Evolutionary conservation across 2,329 filamentous ascomycete species (phyloP).

Genomic region (Verticillium tricorpus): DNA sequence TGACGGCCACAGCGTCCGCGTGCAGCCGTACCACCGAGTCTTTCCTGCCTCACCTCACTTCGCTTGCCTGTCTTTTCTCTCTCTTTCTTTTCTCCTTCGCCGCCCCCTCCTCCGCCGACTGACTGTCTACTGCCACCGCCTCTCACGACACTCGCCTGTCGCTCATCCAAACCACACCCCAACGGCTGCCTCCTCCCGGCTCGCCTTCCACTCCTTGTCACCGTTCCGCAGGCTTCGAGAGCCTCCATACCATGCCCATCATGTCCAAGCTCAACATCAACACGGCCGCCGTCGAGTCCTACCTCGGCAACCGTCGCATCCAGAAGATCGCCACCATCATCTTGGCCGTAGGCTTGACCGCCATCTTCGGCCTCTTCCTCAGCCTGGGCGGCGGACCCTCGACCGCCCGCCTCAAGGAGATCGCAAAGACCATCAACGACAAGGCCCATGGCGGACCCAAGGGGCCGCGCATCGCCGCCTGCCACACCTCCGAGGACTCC

Average conservation of each 20-base stretch:
- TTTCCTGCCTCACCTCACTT: not conserved
- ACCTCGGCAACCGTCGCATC: not conserved
- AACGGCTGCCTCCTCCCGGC: not conserved
- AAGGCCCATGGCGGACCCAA: not conserved
- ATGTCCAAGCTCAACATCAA: constrained; percentile 1
- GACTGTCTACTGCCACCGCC: not conserved
- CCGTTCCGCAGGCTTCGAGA: not conserved
- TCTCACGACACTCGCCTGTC: not conserved
- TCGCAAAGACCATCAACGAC: not conserved
- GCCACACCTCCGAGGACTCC: not conserved
- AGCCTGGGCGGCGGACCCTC: not conserved
- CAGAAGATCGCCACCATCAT: not conserved
- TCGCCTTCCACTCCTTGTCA: not conserved
- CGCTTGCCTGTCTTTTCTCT: not conserved
- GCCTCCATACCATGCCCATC: not conserved
- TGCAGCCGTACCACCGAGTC: not conserved
- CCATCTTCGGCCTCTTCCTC: not conserved
- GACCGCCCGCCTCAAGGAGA: not conserved
- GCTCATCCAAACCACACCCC: not conserved
- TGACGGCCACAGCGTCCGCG: not conserved
- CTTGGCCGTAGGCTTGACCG: not conserved
- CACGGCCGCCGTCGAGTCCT: constrained; percentile 6
- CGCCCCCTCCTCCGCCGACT: not conserved
- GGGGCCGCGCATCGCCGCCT: not conserved
- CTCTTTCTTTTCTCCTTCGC: not conserved